Evolutionary conservation across 192 early-diverging fungal species (phyloP).

Genomic region (Coemansia sp.): DNA sequence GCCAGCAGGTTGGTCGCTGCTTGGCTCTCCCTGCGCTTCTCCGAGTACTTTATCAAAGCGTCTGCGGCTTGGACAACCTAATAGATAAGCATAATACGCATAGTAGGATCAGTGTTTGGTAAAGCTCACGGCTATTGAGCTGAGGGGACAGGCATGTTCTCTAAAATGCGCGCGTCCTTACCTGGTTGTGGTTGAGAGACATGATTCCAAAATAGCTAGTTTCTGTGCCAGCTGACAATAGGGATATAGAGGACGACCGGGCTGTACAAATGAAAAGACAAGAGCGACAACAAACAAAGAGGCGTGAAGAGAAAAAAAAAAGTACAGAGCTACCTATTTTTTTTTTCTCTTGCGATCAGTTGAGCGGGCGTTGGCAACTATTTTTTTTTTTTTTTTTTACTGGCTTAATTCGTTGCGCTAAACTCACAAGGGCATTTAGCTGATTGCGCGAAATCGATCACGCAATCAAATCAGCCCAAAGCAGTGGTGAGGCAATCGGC

Average conservation of each 20-base stretch:
- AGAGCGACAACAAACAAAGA: conserved; percentile 5
- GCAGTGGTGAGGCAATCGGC: conserved; percentile 1
- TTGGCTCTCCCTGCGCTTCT: conserved; percentile 35
- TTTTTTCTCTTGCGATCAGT: too few relatives aligned
- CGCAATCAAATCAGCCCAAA: not conserved
- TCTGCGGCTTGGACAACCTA: conserved; percentile 47
- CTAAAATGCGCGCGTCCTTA: conserved; percentile 13
- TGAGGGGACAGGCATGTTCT: not conserved
- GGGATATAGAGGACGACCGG: not conserved
- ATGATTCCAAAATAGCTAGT: conserved; percentile 4
- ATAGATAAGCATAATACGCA: not conserved
- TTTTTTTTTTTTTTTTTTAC: conserved; percentile 12
- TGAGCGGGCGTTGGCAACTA: not conserved
- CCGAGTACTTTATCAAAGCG: conserved; percentile 35
- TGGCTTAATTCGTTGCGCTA: not conserved
- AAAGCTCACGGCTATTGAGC: too few relatives aligned
- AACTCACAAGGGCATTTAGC: not conserved
- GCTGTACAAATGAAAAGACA: not conserved
- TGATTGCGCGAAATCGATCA: conserved; percentile 8
- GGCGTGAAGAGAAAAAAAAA: not conserved
- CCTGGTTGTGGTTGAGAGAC: conserved; percentile 46
- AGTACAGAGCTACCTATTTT: not conserved
- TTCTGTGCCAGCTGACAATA: not conserved
- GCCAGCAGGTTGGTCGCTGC: conserved; percentile 57
- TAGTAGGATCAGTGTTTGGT: not conserved